Base-by-base conservation (phyloP, 345 rosid genomes). In the Eucalyptus tenuipes region DNA sequence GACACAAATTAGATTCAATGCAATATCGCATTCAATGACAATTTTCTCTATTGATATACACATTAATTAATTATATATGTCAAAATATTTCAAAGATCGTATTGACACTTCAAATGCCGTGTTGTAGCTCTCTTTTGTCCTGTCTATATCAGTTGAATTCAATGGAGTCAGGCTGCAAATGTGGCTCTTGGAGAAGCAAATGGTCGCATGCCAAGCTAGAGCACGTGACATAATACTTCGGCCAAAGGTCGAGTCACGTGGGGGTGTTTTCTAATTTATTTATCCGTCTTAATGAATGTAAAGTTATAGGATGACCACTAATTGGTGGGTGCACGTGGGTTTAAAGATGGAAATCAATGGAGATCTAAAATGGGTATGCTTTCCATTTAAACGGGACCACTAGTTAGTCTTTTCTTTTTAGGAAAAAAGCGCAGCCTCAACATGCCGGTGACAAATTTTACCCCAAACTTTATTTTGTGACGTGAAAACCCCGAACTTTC, bases 11-110 rank as follows among this genome's bases (percentile, higher is more conserved):
- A 52, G 4, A 52, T 52, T 52, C 57, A 7, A 52, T 52, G 57
- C 1, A 52, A 52, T 2, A 18, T 18, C 55, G 7, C 24, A 52
- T 2, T 52, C 10, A 2, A 7, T 7, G 55, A 52, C 0, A 0
- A 52, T 52, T 18, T 52, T 18, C 10, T 52, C 57, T 8, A 52
- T 52, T 18, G 10, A 52, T 52, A 52, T 50, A 17, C 10, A 55
- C 2, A 24, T 24, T 55, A 55, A 55, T 8, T 55, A 55, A 9
- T 8, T 52, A 50, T 57, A 11, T 27, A 27, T 25, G 6, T 9
- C 61, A 24, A 55, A 4, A 55, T 25, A 10, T 57, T 24, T 57
- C 64, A 57, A 57, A 57, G n/a, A 57, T 57, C n/a, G 25, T 25
- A 10, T 27, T 5, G 13, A 24, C 6, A 24, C 3, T 55, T 24